These are phyloP conservation scores for Metarhizium robertsii DNA, from an alignment of 2,329 filamentous ascomycete species.

Conservation along the genomic window DNA sequence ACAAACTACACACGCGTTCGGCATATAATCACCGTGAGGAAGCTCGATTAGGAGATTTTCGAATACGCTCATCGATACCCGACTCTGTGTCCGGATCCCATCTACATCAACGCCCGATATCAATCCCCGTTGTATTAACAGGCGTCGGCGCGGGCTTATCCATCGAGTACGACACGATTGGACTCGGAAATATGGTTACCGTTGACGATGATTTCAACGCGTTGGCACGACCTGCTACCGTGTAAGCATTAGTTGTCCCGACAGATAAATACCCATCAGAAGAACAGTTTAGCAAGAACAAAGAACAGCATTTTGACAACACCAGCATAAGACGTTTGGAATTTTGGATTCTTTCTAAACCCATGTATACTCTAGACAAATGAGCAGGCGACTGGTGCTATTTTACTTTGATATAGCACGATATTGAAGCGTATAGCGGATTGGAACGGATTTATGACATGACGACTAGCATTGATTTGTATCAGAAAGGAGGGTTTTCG, in stretches of 20 bases:
- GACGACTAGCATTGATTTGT: neutral
- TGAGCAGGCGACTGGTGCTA: constrained; percentile 1
- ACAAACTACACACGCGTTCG: no score
- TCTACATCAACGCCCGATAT: constrained; percentile 1
- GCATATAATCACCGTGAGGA: no score
- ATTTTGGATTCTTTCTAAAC: neutral
- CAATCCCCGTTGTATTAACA: constrained; percentile 12
- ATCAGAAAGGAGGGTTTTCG: neutral
- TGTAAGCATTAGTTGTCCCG: constrained; percentile 10
- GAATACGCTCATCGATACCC: no score
- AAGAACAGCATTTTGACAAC: constrained; percentile 1
- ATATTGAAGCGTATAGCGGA: neutral
- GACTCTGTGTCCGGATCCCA: neutral
- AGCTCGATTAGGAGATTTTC: no score
- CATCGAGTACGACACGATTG: constrained; percentile 10
- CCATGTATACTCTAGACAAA: neutral
- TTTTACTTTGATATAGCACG: neutral
- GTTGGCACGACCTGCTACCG: constrained; percentile 9
- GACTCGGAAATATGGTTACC: constrained; percentile 9
- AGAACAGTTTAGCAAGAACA: neutral
- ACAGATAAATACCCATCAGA: constrained; percentile 9
- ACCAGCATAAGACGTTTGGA: neutral
- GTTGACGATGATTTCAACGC: constrained; percentile 11
- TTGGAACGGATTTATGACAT: neutral
- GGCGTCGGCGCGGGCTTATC: constrained; percentile 17